phyloP scores from a whole-genome alignment of 257 asterid genomes.

The Voacanga thouarsii region DNA sequence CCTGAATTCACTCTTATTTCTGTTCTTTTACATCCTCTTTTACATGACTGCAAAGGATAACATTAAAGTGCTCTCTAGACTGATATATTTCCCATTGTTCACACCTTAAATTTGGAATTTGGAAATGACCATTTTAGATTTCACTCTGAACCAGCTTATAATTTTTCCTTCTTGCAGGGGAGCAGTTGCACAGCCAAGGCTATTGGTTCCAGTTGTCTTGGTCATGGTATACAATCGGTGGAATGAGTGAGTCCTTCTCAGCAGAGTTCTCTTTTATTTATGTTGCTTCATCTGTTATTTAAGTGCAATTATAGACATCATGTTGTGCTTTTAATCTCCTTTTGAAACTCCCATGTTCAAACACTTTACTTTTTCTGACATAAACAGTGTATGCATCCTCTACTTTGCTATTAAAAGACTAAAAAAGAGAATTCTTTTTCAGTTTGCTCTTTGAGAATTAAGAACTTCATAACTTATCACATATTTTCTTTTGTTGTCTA shows the following conservation, averaged over 20 bases:
- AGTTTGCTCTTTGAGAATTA: neutral
- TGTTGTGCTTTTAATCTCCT: neutral
- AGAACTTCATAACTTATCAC: neutral
- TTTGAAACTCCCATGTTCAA: neutral
- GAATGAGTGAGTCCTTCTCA: constrained; percentile 59
- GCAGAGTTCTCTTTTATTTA: neutral
- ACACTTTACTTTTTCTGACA: neutral
- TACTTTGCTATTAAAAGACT: neutral
- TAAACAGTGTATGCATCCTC: neutral
- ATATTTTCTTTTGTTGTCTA: neutral
- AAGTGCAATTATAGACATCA: neutral
- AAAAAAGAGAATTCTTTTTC: neutral
- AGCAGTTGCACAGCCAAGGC: constrained; percentile 82
- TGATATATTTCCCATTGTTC: neutral
- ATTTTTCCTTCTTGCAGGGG: constrained; percentile 55
- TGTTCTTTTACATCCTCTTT: neutral
- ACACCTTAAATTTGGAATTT: neutral
- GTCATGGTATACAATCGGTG: constrained; percentile 88
- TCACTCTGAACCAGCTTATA: constrained; percentile 10
- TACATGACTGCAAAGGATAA: neutral
- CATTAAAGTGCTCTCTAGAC: neutral
- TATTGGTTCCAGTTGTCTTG: constrained; percentile 76
- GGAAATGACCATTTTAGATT: neutral
- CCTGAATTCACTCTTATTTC: neutral
- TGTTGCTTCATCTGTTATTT: neutral